phyloP scores from a whole-genome alignment of 352 stramenopile species.

The Globisporangium nunn region DNA sequence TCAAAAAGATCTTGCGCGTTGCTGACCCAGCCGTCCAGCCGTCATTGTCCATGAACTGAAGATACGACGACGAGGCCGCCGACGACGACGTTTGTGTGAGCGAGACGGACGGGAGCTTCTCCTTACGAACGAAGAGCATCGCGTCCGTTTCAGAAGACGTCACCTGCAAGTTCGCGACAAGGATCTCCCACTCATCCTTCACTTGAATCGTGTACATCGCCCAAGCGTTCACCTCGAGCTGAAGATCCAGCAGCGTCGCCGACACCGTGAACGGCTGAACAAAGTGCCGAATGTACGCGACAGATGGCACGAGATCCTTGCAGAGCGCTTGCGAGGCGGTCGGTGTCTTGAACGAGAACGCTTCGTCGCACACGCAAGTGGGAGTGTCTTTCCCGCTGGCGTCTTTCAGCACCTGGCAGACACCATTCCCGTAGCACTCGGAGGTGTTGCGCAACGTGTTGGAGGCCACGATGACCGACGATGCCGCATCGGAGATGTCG shows the following conservation, averaged over 20 bases:
- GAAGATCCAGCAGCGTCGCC: constrained; percentile 29
- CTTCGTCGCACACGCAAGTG: constrained; percentile 55
- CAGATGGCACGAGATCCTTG: constrained; percentile 43
- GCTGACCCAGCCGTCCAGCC: constrained; percentile 34
- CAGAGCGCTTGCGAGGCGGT: constrained; percentile 43
- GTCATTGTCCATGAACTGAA: constrained; percentile 48
- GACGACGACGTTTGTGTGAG: constrained; percentile 3
- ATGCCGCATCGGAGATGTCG: constrained; percentile 1
- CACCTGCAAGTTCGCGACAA: constrained; percentile 38
- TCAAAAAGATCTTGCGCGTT: constrained; percentile 50
- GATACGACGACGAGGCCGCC: constrained; percentile 9
- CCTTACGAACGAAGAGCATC: constrained; percentile 70
- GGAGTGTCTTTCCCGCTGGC: constrained; percentile 19
- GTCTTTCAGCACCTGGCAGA: constrained; percentile 28
- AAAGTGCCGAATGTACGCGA: constrained; percentile 60
- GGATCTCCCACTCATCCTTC: constrained; percentile 48
- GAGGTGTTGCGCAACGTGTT: constrained; percentile 46
- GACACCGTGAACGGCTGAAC: constrained; percentile 33
- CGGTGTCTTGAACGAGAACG: constrained; percentile 44
- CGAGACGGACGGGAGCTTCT: constrained; percentile 38
- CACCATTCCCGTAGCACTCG: constrained; percentile 71
- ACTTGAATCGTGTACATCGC: constrained; percentile 55
- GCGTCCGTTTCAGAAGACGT: constrained; percentile 38
- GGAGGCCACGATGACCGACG: constrained; percentile 9
- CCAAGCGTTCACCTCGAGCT: constrained; percentile 42